Evolutionary conservation across 1,284 basidiomycete genomes (phyloP), one percentile per base, ranked within the genome.

Genomic region (Pseudozyma sp.): DNA sequence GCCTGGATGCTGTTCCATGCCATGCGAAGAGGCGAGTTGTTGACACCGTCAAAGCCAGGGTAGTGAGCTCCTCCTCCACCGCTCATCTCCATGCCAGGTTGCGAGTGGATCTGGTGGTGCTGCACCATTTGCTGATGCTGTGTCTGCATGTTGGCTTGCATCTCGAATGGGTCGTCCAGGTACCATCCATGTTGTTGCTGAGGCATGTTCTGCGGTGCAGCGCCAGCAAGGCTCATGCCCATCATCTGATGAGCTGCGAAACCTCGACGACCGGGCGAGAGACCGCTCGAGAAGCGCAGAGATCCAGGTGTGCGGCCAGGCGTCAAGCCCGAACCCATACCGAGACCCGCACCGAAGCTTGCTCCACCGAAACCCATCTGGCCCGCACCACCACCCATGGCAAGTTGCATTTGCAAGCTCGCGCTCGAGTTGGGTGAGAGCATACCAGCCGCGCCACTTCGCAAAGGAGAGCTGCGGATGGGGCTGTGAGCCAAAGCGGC

Each of bases 1-100:
- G 67, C 67, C 55, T 75, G 72, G 59, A 75, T 75, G 49, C 67
- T 75, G 60, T 70, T 70, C 73, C 73, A 76, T 3, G 63, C 64
- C 64, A 64, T 62, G 14, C 73, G 59, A 51, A 76, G 54, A 14
- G 73, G 73, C 36, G 56, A 60, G 44, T 55, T 56, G 18, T 38
- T 60, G 16, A 67, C 31, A 3, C 63, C 64, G 35, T 53, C 52
- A 19, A 59, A 66, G 36, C 55, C 64, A 16, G 52, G 5, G 35
- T 61, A 66, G 54, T 67, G 59, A 4, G 42, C 43, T n/a, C 49
- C 25, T 31, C 25, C 51, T 34, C 13, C 36, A 21, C 39, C n/a
- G 44, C 31, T 19, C 13, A 39, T 21, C n/a, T 39, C 49, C 40
- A 47, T 25, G 10, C 55, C 54, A 36, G 44, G 50, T 47, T 70